Base-by-base conservation (phyloP, 129 eudicot species). In the Oenanthe sinensis region DNA sequence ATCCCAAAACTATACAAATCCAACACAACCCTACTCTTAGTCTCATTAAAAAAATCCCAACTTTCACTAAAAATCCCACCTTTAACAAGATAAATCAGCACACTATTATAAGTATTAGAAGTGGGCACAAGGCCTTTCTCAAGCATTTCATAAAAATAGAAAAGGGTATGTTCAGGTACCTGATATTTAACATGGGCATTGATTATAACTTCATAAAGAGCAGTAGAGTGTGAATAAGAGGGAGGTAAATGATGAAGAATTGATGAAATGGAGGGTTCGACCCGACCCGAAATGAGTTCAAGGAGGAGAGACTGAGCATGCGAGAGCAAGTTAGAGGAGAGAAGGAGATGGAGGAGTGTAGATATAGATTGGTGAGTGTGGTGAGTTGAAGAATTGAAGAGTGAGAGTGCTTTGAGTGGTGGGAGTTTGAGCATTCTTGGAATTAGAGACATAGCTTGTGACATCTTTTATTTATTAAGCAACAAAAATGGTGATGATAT, bases 1-100 rank as follows among this genome's bases (percentile, higher is more conserved):
- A 88, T 88, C 76, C 89, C 89, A 84, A 80, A 85, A 65, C 84
- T 88, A 77, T 88, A 88, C 69, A 28, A 85, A 81, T 88, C 91
- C 79, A 81, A 33, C 3, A 36, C 84, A 81, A 81, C 81, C 47
- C 42, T 83, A 12, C 75, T 46, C 84, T 75, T 85, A 33, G 63
- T 50, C 7, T 68, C 82, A 70, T 80, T 46, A 76, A 88, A 88
- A 74, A 85, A 40, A 62, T 42, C 73, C 91, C 87, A 88, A 70
- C 82, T 81, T 44, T 81, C 77, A 36, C 77, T 87, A 72, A 85
- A 81, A 55, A 26, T 20, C n/a, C 37, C 28, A 2, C 70, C 58
- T 69, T 80, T 79, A 5, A 87, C 8, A n/a, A 87, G 63, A 80
- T 45, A 75, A 55, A 44, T 47, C 46, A 87, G 77, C 70, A 87